These are phyloP conservation scores for Claviceps fusiformis DNA, from an alignment of 2,329 filamentous ascomycete genomes.

Conservation along the genomic window DNA sequence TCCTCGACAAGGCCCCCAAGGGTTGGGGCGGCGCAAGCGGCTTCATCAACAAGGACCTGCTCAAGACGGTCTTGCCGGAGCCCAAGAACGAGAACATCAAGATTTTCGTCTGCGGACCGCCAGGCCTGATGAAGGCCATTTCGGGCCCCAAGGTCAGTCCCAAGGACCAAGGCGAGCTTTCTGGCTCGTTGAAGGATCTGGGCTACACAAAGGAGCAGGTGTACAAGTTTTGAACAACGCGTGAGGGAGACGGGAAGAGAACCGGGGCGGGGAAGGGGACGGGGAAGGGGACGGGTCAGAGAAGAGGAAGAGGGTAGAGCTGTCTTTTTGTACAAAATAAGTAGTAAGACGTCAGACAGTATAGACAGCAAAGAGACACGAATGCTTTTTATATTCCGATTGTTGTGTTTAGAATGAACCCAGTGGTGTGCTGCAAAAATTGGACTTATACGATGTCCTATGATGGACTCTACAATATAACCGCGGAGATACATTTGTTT, in stretches of 20 bases:
- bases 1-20: constrained; percentile 73
- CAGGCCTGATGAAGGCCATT: constrained; percentile 84
- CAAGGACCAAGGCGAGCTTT: constrained; percentile 85
- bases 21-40: constrained; percentile 67
- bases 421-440: no score
- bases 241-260: neutral
- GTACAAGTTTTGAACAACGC: constrained; percentile 62
- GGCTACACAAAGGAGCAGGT: constrained; percentile 64
- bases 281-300: no score
- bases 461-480: no score
- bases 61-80: constrained; percentile 90
- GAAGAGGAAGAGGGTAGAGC: no score
- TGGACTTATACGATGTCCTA: no score
- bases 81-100: constrained; percentile 88
- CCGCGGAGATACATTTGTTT: no score
- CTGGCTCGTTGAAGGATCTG: constrained; percentile 68
- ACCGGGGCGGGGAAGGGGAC: no score
- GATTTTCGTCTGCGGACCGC: constrained; percentile 90
- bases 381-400: no score
- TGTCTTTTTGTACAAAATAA: no score
- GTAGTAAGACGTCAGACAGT: no score
- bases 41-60: constrained; percentile 74
- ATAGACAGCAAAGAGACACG: no score
- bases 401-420: no score
- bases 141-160: constrained; percentile 83